phyloP scores from a whole-genome alignment of 208 protist species.

The Trypanosoma congolense region DNA sequence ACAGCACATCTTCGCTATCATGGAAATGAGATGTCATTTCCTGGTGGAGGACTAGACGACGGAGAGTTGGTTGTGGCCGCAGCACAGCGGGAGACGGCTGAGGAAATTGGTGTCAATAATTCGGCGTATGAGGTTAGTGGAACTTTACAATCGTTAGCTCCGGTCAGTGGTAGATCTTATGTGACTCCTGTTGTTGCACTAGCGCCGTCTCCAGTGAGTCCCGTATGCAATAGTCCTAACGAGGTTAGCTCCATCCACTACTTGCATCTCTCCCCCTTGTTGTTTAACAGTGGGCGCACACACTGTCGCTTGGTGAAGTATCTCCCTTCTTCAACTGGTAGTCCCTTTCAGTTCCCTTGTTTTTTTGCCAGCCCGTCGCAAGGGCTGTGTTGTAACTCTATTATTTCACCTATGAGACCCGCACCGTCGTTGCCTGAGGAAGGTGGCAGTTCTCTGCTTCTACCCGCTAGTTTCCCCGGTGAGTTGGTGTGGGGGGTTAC shows the following conservation, averaged over 20 bases:
- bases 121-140: slow-evolving; percentile 49
- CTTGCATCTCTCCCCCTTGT: slow-evolving; percentile 63
- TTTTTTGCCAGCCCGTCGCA: slow-evolving; percentile 69
- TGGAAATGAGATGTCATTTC: slow-evolving; percentile 79
- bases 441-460: slow-evolving; percentile 42
- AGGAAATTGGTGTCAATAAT: slow-evolving; percentile 70
- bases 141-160: slow-evolving; percentile 41
- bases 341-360: slow-evolving; percentile 68
- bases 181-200: slow-evolving; percentile 67
- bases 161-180: slow-evolving; percentile 15
- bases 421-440: slow-evolving; percentile 32
- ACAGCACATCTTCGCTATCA: slow-evolving; percentile 47
- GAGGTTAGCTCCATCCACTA: slow-evolving; percentile 84
- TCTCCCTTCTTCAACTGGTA: slow-evolving; percentile 18
- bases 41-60: slow-evolving; percentile 54
- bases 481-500: slow-evolving; percentile 86
- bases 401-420: slow-evolving; percentile 18
- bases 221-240: slow-evolving; percentile 46
- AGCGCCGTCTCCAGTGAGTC: slow-evolving; percentile 22
- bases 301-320: slow-evolving; percentile 63
- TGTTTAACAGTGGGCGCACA: slow-evolving; percentile 37
- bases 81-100: slow-evolving; percentile 67
- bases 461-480: slow-evolving; percentile 59
- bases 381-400: slow-evolving; percentile 14
- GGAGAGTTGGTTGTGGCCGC: slow-evolving; percentile 46